phyloP scores from a whole-genome alignment of 306 rosid species.

The Pachyrhizus erosus region DNA sequence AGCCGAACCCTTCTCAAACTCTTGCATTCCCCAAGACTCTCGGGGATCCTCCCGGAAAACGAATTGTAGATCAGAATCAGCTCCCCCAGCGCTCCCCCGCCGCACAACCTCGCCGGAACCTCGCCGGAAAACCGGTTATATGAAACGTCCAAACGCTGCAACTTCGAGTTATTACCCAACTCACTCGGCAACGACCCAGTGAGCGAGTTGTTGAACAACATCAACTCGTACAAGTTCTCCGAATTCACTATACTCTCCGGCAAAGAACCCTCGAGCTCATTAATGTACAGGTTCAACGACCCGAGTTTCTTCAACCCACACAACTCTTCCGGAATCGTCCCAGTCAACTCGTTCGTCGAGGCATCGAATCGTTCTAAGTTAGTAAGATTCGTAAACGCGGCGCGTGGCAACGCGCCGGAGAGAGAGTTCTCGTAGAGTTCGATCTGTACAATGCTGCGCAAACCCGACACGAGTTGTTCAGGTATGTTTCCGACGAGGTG shows the following conservation, averaged over 20 bases:
- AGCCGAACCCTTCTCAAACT: conserved; percentile 66
- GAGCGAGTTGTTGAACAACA: conserved; percentile 67
- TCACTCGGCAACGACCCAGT: conserved; percentile 59
- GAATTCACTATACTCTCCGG: conserved; percentile 59
- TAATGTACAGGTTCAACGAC: conserved; percentile 56
- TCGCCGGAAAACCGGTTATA: conserved; percentile 62
- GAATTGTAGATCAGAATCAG: conserved; percentile 63
- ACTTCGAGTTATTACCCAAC: conserved; percentile 62
- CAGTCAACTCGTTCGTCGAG: conserved; percentile 63
- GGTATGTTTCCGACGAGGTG: conserved; percentile 62
- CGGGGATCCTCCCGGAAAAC: conserved; percentile 70
- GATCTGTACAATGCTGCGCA: conserved; percentile 58
- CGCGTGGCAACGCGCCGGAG: conserved; percentile 69
- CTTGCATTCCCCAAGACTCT: conserved; percentile 58
- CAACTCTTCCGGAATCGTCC: conserved; percentile 66
- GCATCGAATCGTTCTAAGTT: conserved; percentile 60
- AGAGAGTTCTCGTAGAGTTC: conserved; percentile 66
- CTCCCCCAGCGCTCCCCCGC: conserved; percentile 48
- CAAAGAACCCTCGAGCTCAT: conserved; percentile 60
- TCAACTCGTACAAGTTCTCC: conserved; percentile 57
- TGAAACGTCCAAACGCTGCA: conserved; percentile 61
- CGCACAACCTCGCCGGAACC: conserved; percentile 66
- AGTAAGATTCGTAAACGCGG: conserved; percentile 50
- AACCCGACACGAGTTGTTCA: conserved; percentile 36
- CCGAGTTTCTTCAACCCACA: conserved; percentile 56